phyloP scores from a whole-genome alignment of 305 asterid species.

The Rubia occidens region DNA sequence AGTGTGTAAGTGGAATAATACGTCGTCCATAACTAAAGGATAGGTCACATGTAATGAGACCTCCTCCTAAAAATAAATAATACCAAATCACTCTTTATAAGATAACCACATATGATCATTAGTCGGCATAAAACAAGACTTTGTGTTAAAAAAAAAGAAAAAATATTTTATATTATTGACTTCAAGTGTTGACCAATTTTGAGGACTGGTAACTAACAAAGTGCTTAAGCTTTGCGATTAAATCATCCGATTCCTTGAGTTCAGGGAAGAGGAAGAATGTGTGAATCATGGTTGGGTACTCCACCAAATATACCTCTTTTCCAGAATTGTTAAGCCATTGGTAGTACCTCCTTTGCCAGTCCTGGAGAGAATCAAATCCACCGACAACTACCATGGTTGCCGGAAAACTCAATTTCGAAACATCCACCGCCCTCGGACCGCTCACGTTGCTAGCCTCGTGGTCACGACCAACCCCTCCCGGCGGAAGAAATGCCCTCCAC shows the following conservation, averaged over 20 bases:
- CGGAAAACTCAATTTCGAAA: slow-evolving; percentile 49
- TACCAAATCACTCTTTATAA: no score
- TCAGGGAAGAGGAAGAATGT: slow-evolving; percentile 70
- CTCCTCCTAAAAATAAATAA: no score
- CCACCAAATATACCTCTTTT: slow-evolving; percentile 45
- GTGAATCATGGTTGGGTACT: slow-evolving; percentile 65
- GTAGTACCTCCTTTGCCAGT: slow-evolving; percentile 65
- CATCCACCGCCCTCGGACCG: slow-evolving; percentile 64
- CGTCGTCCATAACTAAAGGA: no score
- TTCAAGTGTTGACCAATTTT: background rate
- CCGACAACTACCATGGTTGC: slow-evolving; percentile 58
- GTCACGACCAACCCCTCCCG: slow-evolving; percentile 43
- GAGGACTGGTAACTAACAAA: slow-evolving; percentile 41
- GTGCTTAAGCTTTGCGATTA: slow-evolving; percentile 31
- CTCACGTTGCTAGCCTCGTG: slow-evolving; percentile 67
- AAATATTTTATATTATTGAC: no score
- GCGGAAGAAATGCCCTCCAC: slow-evolving; percentile 62
- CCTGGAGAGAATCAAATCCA: slow-evolving; percentile 69
- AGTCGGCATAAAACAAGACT: no score
- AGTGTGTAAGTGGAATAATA: no score
- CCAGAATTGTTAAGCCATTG: slow-evolving; percentile 57
- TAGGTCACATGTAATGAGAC: no score
- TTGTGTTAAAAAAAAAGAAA: no score
- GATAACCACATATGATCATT: no score
- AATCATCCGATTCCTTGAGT: slow-evolving; percentile 43